Conservation (phyloP, 768 basidiomycete species). For the Lyophyllum semitale region DNA sequence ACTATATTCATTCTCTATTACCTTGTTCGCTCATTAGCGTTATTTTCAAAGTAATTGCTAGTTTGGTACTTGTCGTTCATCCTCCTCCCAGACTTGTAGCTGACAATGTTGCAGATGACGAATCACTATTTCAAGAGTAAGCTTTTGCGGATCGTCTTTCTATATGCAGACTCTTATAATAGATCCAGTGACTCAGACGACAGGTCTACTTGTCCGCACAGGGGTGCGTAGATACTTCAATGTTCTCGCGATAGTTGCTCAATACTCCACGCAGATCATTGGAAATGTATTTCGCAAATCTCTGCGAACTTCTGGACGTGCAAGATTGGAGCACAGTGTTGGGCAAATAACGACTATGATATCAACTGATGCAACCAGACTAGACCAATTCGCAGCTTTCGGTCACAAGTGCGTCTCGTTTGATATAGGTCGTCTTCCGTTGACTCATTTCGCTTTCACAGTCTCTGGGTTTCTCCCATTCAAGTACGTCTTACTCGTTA, state of each 20-base stretch:
- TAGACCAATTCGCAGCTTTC: conserved; percentile 49
- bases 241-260: background rate
- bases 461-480: conserved; percentile 61
- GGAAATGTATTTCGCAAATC: conserved; percentile 65
- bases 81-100: background rate
- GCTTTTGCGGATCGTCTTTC: background rate
- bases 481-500: conserved; percentile 34
- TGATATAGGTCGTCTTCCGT: background rate
- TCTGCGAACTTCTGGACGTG: conserved; percentile 61
- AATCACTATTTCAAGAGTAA: conserved; percentile 24
- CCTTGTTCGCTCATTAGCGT: conserved; percentile 16
- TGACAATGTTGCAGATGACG: conserved; percentile 18
- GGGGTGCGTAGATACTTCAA: conserved; percentile 6
- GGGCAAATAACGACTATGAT: conserved; percentile 75
- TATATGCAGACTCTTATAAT: background rate
- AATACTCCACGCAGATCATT: conserved; percentile 30
- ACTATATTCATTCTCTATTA: background rate
- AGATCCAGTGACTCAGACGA: conserved; percentile 12
- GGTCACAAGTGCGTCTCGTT: conserved; percentile 37
- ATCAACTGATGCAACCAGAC: conserved; percentile 58
- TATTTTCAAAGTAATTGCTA: conserved; percentile 30
- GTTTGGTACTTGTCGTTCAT: conserved; percentile 25
- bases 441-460: conserved; percentile 19
- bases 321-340: conserved; percentile 57
- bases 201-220: conserved; percentile 20